Conservation (phyloP, 768 basidiomycete species). For the Sporobolomyces phaffii region DNA sequence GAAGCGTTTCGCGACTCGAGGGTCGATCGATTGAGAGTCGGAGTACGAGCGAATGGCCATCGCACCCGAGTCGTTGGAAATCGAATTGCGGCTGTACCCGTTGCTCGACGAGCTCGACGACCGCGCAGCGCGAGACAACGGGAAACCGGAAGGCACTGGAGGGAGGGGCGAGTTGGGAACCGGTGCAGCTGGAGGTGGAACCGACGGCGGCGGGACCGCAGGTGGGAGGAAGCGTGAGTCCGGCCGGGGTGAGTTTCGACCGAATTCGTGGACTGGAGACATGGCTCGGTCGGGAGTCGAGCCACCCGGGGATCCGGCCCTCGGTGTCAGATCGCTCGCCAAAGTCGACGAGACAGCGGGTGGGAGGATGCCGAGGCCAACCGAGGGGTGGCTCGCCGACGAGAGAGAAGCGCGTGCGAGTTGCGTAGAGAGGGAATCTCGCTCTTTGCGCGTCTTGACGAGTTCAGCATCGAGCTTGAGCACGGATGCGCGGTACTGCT, state of each 20-base stretch:
- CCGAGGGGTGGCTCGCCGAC: background rate
- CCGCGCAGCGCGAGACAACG: slow-evolving; percentile 2
- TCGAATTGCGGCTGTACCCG: slow-evolving; percentile 14
- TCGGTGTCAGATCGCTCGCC: background rate
- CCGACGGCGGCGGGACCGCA: slow-evolving; percentile 76
- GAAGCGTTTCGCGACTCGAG: slow-evolving; percentile 27
- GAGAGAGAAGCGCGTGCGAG: slow-evolving; percentile 32
- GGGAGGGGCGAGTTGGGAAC: slow-evolving; percentile 16
- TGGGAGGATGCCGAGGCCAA: slow-evolving; percentile 3
- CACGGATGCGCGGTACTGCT: slow-evolving; percentile 66
- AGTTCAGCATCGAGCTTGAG: slow-evolving; percentile 73
- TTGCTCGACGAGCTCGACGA: slow-evolving; percentile 26
- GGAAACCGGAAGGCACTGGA: background rate
- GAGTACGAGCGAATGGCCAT: slow-evolving; percentile 18
- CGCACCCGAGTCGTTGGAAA: slow-evolving; percentile 1
- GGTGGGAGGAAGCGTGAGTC: slow-evolving; percentile 54
- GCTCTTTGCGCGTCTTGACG: slow-evolving; percentile 67
- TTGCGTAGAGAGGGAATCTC: slow-evolving; percentile 59
- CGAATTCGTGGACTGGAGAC: slow-evolving; percentile 22
- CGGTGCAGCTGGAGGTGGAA: slow-evolving; percentile 73
- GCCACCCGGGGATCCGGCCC: background rate
- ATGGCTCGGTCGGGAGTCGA: slow-evolving; percentile 15
- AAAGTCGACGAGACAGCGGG: background rate
- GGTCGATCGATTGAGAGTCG: slow-evolving; percentile 33
- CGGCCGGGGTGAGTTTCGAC: slow-evolving; percentile 31